Conservation (phyloP, 192 early-diverging fungal species). For the Gonapodya sp. region DNA sequence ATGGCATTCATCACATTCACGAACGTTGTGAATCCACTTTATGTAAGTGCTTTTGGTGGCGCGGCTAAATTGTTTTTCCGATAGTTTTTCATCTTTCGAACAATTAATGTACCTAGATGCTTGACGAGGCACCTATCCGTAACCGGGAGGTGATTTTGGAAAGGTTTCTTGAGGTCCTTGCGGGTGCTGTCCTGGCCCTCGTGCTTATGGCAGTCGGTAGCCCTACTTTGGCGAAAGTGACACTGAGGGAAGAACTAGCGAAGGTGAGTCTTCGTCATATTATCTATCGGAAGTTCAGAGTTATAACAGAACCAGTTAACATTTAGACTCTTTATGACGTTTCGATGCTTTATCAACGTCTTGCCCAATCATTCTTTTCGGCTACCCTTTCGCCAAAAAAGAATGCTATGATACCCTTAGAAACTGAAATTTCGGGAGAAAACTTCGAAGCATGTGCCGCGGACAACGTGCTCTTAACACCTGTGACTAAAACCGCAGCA, state of each 20-base stretch:
- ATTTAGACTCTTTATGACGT: background rate
- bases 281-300: too few species aligned
- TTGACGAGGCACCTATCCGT: background rate
- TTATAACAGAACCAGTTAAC: too few species aligned
- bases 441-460: too few species aligned
- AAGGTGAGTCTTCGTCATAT: background rate
- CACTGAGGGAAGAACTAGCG: background rate
- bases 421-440: too few species aligned
- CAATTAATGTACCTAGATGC: too few species aligned
- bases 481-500: too few species aligned
- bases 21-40: background rate
- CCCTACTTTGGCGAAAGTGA: background rate
- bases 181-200: background rate
- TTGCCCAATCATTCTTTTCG: background rate
- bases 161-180: background rate
- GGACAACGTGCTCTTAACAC: too few species aligned
- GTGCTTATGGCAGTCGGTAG: background rate
- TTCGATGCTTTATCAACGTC: background rate
- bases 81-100: too few species aligned
- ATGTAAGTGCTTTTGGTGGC: background rate
- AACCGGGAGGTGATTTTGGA: background rate
- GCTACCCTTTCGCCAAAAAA: background rate
- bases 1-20: background rate
- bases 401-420: background rate
- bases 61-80: too few species aligned